Evolutionary conservation across 345 rosid genomes (phyloP).

Genomic region (Erysimum cheiranthoides): DNA sequence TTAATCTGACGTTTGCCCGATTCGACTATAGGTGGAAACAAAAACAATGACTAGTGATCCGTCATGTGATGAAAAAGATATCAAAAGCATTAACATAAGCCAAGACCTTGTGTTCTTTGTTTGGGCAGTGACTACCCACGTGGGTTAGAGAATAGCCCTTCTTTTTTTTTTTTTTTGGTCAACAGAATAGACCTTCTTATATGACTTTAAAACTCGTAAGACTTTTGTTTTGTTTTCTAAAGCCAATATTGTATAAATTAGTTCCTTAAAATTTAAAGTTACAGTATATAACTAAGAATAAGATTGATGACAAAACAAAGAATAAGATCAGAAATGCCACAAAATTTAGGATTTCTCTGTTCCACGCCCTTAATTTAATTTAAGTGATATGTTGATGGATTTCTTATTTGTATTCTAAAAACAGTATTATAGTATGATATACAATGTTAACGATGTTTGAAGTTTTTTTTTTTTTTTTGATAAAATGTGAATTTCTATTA

Average conservation of each 20-base stretch:
- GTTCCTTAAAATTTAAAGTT: background rate
- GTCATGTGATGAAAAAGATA: background rate
- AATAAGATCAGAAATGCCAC: background rate
- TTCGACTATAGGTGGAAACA: background rate
- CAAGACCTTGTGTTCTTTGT: background rate
- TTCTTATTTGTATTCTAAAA: background rate
- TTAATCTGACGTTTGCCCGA: background rate
- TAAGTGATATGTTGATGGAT: background rate
- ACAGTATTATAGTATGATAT: background rate
- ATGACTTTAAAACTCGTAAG: background rate
- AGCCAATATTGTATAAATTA: background rate
- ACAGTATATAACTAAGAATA: no score
- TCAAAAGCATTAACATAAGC: background rate
- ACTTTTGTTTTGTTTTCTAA: background rate
- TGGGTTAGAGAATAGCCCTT: background rate
- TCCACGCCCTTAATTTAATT: background rate
- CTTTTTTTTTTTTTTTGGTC: no score
- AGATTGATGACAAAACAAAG: no score
- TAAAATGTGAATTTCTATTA: no score
- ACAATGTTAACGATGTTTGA: no score
- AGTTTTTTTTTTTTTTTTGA: no score
- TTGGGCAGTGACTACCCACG: conserved; percentile 1
- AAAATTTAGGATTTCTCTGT: background rate
- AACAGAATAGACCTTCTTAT: no score
- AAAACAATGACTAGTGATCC: background rate